phyloP scores from a whole-genome alignment of 2,329 filamentous ascomycete species.

The Escovopsis sp. region DNA sequence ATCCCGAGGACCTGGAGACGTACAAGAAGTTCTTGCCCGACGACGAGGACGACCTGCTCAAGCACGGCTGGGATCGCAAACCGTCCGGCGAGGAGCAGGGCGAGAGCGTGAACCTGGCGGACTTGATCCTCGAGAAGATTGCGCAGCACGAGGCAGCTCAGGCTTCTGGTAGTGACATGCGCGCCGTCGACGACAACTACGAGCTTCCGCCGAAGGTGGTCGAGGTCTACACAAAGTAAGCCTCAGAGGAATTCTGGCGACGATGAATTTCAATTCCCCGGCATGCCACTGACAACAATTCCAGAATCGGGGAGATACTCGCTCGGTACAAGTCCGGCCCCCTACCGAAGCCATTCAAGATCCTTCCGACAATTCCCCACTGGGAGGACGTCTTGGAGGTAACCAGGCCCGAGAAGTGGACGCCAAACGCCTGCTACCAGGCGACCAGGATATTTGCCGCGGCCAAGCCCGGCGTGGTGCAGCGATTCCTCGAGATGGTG shows the following conservation, averaged over 20 bases:
- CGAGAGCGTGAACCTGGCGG: slow-evolving; percentile 66
- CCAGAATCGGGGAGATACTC: slow-evolving; percentile 69
- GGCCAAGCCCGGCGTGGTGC: slow-evolving; percentile 62
- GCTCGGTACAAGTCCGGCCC: slow-evolving; percentile 93
- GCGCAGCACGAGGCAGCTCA: slow-evolving; percentile 71
- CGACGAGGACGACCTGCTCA: slow-evolving; percentile 57
- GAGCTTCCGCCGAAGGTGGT: slow-evolving; percentile 84
- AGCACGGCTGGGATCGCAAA: slow-evolving; percentile 43
- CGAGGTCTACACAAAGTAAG: slow-evolving; percentile 81
- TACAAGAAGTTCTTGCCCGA: slow-evolving; percentile 81
- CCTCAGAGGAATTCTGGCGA: neutral
- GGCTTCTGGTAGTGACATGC: slow-evolving; percentile 26
- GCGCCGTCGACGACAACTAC: slow-evolving; percentile 59
- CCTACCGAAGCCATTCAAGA: slow-evolving; percentile 94
- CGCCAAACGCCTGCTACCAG: slow-evolving; percentile 68
- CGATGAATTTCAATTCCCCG: too few relatives aligned
- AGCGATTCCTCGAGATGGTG: slow-evolving; percentile 75
- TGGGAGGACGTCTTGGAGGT: slow-evolving; percentile 82
- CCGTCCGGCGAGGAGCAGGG: slow-evolving; percentile 30
- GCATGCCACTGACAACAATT: neutral
- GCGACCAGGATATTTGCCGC: slow-evolving; percentile 89
- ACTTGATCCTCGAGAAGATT: slow-evolving; percentile 89
- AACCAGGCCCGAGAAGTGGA: slow-evolving; percentile 63
- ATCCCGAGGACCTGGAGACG: slow-evolving; percentile 74
- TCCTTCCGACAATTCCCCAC: slow-evolving; percentile 76